A percentile compares a stretch with the other conserved stretches of the same genome.
Conservation (phyloP, 345 rosid species). For the Boechera stricta region DNA sequence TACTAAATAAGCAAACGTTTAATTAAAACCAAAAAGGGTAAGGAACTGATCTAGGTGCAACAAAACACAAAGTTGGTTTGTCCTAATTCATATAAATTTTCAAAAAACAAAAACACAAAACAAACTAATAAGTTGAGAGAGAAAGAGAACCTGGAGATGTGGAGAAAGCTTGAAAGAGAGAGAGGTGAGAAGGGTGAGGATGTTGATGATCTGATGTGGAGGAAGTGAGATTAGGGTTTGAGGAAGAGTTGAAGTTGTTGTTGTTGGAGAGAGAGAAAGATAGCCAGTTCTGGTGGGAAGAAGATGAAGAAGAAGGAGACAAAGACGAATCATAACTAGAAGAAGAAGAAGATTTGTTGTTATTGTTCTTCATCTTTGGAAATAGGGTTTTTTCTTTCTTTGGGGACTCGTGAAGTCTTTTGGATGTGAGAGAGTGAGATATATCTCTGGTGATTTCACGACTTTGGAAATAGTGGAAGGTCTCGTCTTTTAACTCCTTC, state of each 20-base stretch:
- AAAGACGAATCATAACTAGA: slow-evolving; percentile 48
- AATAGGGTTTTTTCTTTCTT: slow-evolving; percentile 31
- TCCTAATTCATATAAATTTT: slow-evolving; percentile 21
- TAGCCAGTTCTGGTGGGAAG: slow-evolving; percentile 55
- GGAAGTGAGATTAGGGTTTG: slow-evolving; percentile 41
- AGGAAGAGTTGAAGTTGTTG: slow-evolving; percentile 32
- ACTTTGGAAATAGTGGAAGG: slow-evolving; percentile 60
- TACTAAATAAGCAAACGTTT: background rate
- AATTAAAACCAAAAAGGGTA: slow-evolving; percentile 20
- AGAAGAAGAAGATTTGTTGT: slow-evolving; percentile 50
- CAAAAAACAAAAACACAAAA: slow-evolving; percentile 9
- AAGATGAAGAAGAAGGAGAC: slow-evolving; percentile 51
- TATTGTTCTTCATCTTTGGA: slow-evolving; percentile 49
- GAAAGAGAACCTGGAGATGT: slow-evolving; percentile 47
- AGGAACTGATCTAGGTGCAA: slow-evolving; percentile 32
- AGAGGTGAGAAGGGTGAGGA: slow-evolving; percentile 49
- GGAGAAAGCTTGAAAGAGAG: slow-evolving; percentile 60
- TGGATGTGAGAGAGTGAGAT: slow-evolving; percentile 16
- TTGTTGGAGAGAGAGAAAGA: slow-evolving; percentile 60
- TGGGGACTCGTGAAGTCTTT: slow-evolving; percentile 46
- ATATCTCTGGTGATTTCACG: slow-evolving; percentile 34
- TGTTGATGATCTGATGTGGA: slow-evolving; percentile 39
- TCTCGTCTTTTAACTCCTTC: slow-evolving; percentile 32
- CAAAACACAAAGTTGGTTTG: slow-evolving; percentile 20
- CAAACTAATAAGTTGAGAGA: slow-evolving; percentile 11